A percentile compares a stretch with the other conserved stretches of the same genome.
These are phyloP conservation scores for Alnus rubra DNA, from an alignment of 306 rosid species.

Conservation along the genomic window DNA sequence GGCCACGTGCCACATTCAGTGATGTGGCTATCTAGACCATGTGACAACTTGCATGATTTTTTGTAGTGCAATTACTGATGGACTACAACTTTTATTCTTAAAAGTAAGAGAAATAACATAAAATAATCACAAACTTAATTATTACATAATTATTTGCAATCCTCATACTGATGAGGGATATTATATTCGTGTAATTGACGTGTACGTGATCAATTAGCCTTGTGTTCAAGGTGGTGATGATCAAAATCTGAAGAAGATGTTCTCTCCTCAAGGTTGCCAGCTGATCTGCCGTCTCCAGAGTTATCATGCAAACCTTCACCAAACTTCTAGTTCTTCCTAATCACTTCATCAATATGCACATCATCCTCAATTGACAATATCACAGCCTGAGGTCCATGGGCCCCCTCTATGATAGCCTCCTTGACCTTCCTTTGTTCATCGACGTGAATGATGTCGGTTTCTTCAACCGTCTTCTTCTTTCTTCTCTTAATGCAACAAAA, in stretches of 20 bases:
- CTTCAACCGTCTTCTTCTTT: constrained; percentile 48
- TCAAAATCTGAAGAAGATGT: constrained; percentile 15
- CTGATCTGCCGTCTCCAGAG: constrained; percentile 25
- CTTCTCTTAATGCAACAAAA: constrained; percentile 51
- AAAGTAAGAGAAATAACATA: background rate
- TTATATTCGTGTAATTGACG: background rate
- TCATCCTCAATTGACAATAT: constrained; percentile 66
- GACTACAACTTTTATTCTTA: background rate
- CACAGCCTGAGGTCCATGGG: constrained; percentile 46
- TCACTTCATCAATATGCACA: constrained; percentile 50
- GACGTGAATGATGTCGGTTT: constrained; percentile 47
- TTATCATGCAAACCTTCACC: constrained; percentile 41
- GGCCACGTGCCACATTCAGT: too few species aligned
- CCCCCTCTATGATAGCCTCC: constrained; percentile 58
- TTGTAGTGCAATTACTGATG: background rate
- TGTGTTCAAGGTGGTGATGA: constrained; percentile 34
- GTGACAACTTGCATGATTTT: too few species aligned
- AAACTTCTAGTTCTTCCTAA: constrained; percentile 36
- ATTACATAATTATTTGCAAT: background rate
- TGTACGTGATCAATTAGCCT: constrained; percentile 20
- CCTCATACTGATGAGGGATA: background rate
- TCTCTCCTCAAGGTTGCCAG: constrained; percentile 25
- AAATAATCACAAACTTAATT: background rate
- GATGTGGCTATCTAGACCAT: too few species aligned
- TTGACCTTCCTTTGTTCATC: constrained; percentile 59